Conservation (phyloP, 495 filamentous ascomycete genomes). For the Neurospora sp. region DNA sequence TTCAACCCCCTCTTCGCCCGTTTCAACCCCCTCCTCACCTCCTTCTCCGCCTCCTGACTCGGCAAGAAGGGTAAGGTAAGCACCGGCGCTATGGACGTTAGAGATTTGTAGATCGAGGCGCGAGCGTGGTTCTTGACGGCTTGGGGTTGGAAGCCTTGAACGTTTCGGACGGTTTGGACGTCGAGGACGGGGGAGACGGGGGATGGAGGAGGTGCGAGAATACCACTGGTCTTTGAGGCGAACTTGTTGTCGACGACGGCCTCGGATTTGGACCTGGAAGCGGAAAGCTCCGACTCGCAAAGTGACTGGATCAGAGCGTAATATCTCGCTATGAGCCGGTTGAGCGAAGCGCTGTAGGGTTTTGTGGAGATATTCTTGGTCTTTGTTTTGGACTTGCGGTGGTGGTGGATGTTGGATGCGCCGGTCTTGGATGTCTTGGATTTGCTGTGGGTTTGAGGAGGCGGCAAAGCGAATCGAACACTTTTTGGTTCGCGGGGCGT, state of each 20-base stretch:
- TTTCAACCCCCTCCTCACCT: not conserved
- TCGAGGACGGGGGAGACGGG: not conserved
- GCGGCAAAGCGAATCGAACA: not conserved
- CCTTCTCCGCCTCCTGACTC: not conserved
- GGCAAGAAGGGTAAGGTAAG: not conserved
- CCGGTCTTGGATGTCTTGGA: not conserved
- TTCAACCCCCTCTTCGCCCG: not conserved
- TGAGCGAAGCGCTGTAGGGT: not conserved
- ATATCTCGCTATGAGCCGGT: not conserved
- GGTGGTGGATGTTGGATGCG: not conserved
- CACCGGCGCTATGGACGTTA: not conserved
- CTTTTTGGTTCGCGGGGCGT: not conserved
- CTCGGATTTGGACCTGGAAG: not conserved
- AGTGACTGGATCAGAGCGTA: not conserved
- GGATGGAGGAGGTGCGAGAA: not conserved
- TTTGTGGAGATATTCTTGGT: not conserved
- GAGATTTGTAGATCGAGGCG: not conserved
- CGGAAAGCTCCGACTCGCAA: not conserved
- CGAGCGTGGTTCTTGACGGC: not conserved
- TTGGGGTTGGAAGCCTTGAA: not conserved
- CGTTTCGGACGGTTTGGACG: not conserved
- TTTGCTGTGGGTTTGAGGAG: not conserved
- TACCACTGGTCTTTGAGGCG: not conserved
- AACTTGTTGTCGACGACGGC: not conserved
- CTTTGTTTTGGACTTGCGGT: not conserved